phyloP scores from a whole-genome alignment of 2,329 filamentous ascomycete genomes.

The Fusarium multiceps region DNA sequence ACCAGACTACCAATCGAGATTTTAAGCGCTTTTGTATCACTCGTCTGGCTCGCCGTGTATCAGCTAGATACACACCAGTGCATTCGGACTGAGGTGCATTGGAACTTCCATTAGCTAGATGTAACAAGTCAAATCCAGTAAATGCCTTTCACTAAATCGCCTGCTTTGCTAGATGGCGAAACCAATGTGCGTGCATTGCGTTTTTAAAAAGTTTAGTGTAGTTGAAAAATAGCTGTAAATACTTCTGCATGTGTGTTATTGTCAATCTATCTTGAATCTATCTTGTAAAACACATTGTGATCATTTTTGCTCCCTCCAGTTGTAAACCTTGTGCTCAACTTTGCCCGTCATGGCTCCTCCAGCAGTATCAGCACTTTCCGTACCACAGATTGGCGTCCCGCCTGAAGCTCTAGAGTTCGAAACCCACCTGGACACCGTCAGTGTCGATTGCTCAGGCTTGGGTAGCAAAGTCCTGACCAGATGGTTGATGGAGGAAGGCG shows the following conservation, averaged over 20 bases:
- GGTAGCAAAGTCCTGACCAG: not conserved
- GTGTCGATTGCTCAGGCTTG: not conserved
- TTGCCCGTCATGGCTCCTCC: not conserved
- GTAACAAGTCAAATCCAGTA: not conserved
- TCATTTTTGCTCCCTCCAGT: no score
- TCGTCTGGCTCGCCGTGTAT: no score
- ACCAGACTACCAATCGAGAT: no score
- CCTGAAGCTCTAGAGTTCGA: not conserved
- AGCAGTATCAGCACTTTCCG: not conserved
- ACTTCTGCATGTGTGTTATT: not conserved
- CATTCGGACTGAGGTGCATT: not conserved
- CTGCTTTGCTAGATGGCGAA: no score
- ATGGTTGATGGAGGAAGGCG: not conserved
- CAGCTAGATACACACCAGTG: conserved; percentile 1
- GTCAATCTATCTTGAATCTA: no score
- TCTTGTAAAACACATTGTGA: not conserved
- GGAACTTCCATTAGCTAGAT: not conserved
- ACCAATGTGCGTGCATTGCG: no score
- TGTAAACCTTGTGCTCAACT: not conserved
- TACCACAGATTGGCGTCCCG: not conserved
- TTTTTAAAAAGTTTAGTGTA: not conserved
- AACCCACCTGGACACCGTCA: not conserved
- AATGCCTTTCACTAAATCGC: no score
- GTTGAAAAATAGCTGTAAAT: not conserved
- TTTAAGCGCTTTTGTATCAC: no score